These are phyloP conservation scores for Penicillium hesseltinei DNA, from an alignment of 2,329 filamentous ascomycete genomes.

Conservation along the genomic window DNA sequence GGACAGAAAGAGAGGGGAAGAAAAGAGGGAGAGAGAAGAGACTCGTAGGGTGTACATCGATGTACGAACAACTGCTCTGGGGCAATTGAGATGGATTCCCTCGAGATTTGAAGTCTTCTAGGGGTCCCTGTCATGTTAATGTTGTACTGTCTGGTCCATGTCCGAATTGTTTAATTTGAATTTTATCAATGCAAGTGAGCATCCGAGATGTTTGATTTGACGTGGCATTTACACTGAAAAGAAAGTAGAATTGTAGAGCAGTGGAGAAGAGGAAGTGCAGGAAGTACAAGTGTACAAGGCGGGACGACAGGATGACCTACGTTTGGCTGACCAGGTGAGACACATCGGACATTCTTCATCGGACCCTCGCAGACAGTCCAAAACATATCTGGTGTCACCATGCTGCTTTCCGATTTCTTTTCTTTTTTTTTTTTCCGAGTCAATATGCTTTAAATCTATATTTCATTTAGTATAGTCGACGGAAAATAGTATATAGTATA, in stretches of 20 bases:
- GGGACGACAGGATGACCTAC: conserved; percentile 28
- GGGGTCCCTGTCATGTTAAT: neutral
- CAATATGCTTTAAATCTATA: neutral
- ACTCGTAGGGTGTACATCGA: neutral
- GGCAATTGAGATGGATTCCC: neutral
- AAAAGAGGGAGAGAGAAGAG: neutral
- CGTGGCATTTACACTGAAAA: neutral
- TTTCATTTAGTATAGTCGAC: too few species aligned
- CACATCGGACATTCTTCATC: conserved; percentile 16
- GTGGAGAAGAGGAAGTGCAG: too few species aligned
- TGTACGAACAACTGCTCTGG: neutral
- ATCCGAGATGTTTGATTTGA: conserved; percentile 2
- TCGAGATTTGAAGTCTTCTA: neutral
- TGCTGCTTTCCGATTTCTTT: conserved; percentile 21
- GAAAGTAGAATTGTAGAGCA: too few species aligned
- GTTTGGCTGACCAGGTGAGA: conserved; percentile 26
- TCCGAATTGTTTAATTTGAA: neutral
- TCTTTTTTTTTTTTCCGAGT: neutral
- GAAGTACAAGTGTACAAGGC: conserved; percentile 9
- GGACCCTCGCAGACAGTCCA: conserved; percentile 22
- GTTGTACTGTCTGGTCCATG: conserved; percentile 1
- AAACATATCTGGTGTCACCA: conserved; percentile 25
- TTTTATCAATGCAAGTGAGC: neutral
- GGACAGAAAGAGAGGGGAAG: neutral
- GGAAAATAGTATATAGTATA: too few species aligned